A percentile compares a stretch with the other conserved stretches of the same genome.
Conservation (phyloP, 345 rosid genomes). For the Arabis hirsuta region DNA sequence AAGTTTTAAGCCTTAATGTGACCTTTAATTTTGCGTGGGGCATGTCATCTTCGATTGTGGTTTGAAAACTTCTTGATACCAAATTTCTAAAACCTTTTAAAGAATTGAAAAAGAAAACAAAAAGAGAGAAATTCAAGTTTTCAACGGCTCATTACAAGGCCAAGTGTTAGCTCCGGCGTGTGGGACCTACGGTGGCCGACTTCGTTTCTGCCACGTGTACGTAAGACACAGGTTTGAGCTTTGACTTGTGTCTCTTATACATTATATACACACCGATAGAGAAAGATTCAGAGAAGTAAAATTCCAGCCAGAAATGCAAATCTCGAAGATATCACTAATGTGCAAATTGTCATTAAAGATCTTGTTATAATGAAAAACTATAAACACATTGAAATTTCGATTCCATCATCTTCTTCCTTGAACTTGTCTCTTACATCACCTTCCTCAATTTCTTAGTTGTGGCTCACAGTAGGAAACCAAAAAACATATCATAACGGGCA, state of each 20-base stretch:
- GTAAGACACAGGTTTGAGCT: conserved; percentile 9
- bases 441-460: conserved; percentile 15
- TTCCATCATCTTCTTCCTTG: conserved; percentile 7
- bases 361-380: conserved; percentile 31
- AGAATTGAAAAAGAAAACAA: conserved; percentile 13
- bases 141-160: conserved; percentile 41
- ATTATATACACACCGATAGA: conserved; percentile 7
- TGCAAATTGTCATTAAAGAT: not conserved
- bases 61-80: conserved; percentile 41
- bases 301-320: conserved; percentile 3
- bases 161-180: conserved; percentile 37
- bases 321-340: conserved; percentile 2
- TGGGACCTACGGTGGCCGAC: conserved; percentile 45
- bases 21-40: conserved; percentile 37
- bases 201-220: conserved; percentile 26
- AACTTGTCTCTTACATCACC: not conserved
- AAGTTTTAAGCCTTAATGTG: conserved; percentile 18
- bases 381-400: conserved; percentile 25
- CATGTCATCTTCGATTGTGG: conserved; percentile 34
- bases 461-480: conserved; percentile 27
- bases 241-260: conserved; percentile 22
- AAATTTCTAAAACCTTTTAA: conserved; percentile 8
- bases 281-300: not conserved
- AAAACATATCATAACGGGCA: conserved; percentile 4
- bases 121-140: not conserved